Conservation (phyloP, 345 rosid species). For the Moricandia arvensis region DNA sequence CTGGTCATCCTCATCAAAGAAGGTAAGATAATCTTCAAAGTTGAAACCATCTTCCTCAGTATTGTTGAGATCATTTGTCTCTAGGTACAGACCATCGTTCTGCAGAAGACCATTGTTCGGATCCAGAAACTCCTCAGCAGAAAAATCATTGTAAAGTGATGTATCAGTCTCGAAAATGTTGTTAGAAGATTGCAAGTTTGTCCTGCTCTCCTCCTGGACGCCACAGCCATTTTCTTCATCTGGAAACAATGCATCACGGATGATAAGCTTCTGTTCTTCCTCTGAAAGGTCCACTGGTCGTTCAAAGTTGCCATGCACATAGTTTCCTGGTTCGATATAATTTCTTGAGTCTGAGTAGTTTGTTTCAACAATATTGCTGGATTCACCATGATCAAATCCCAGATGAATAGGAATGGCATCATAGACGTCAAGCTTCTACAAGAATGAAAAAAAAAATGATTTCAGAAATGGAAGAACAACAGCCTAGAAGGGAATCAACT, state of each 20-base stretch:
- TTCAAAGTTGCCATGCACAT: conserved; percentile 34
- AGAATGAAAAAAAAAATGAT: neutral
- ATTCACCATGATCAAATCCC: conserved; percentile 54
- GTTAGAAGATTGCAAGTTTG: conserved; percentile 41
- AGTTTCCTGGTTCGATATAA: conserved; percentile 8
- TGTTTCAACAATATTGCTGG: conserved; percentile 46
- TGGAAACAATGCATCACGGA: conserved; percentile 30
- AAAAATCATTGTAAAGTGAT: conserved; percentile 40
- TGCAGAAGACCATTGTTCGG: conserved; percentile 38
- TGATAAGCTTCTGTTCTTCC: conserved; percentile 49
- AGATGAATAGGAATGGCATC: conserved; percentile 46
- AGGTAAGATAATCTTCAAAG: conserved; percentile 68
- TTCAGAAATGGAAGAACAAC: neutral
- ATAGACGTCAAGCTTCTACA: conserved; percentile 48
- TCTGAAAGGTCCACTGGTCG: conserved; percentile 39
- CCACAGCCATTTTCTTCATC: conserved; percentile 42
- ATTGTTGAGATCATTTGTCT: conserved; percentile 67
- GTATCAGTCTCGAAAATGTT: conserved; percentile 45
- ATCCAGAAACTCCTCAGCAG: conserved; percentile 46
- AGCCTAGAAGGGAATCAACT: neutral
- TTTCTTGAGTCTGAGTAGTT: conserved; percentile 27
- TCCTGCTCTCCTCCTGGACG: conserved; percentile 39
- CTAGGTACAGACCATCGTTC: conserved; percentile 55
- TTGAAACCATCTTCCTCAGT: conserved; percentile 50
- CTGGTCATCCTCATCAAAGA: conserved; percentile 60